Base-by-base conservation (phyloP, 2,329 filamentous ascomycete genomes). In the Colletotrichum salicis region DNA sequence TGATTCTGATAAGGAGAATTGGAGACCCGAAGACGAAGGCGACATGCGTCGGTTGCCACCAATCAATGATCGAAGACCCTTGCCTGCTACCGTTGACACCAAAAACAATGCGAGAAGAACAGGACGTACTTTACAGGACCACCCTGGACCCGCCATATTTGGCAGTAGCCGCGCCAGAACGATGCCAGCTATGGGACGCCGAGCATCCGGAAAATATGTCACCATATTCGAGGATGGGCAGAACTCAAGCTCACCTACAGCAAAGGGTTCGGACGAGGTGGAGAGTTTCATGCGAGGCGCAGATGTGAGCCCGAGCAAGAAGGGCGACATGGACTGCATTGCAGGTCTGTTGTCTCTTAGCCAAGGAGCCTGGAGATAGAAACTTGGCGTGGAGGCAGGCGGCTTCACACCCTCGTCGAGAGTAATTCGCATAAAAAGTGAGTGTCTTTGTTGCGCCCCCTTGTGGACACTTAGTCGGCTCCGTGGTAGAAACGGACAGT, bases 1-100 rank as follows among this genome's bases (percentile, higher is more conserved):
- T 60, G 95, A 97, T 77, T 97, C 94, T 1, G 96, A 98, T 80
- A 98, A 98, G 83, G 96, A 98, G 84, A 98, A 98, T 79, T 97
- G 94, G 88, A 89, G 85, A 78, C 91, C 86, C 1, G 86, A 85
- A 74, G 85, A 86, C 74, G 84, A 86, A 54, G 85, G 81, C 10
- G 84, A 82, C 73, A 76, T 81, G 64, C 81, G 73, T 27, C 71
- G 55, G 77, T 74, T 63, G 74, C 66, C 60, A 67, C 76, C 76
- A 74, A 64, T 77, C 45, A 62, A 69, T 52, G 8, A 74, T 60
- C 80, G 80, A 63, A 82, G 82, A 31, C 82, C 80, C 4, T 75
- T 84, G 51, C 84, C 84, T 5, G 78, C 80, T 5, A 76, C 76
- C 11, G 74, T 78, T 24, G 69, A 76, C 29, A 79, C 78, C 55